Evolutionary conservation across 2,329 filamentous ascomycete genomes (phyloP).

Genomic region (Aureobasidium lini): DNA sequence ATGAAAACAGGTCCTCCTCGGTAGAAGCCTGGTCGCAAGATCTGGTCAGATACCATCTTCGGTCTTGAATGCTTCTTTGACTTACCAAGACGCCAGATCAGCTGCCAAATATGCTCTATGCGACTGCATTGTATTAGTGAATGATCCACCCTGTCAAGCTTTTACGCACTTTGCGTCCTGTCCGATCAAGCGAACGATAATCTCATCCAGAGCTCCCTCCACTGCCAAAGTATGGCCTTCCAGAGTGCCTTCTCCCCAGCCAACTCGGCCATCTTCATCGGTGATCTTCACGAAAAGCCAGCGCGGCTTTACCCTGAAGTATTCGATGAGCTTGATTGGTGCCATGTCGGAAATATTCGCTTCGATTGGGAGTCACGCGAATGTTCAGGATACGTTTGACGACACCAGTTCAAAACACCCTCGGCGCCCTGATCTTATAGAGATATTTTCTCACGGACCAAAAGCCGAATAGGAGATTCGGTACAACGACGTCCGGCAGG

Average conservation of each 20-base stretch:
- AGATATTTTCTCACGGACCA: not conserved
- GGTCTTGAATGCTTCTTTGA: constrained; percentile 14
- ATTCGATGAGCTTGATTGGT: constrained; percentile 60
- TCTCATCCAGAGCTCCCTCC: constrained; percentile 64
- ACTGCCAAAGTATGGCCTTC: constrained; percentile 69
- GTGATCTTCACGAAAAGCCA: constrained; percentile 75
- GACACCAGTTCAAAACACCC: not conserved
- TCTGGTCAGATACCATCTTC: not conserved
- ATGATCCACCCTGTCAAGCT: constrained; percentile 24
- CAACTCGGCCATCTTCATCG: constrained; percentile 55
- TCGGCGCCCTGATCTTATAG: not conserved
- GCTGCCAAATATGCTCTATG: constrained; percentile 76
- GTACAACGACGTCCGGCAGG: not conserved
- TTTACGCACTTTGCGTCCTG: constrained; percentile 53
- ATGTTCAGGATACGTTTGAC: not conserved
- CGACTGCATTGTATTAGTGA: constrained; percentile 45
- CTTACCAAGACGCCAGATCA: constrained; percentile 51
- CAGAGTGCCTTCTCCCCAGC: constrained; percentile 69
- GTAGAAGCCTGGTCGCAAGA: constrained; percentile 53
- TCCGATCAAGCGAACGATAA: constrained; percentile 54
- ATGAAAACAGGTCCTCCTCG: constrained; percentile 73
- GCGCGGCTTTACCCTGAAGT: constrained; percentile 65
- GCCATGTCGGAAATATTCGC: constrained; percentile 39
- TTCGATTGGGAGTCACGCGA: too few relatives aligned
- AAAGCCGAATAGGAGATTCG: not conserved